Conservation (phyloP, 2,329 filamentous ascomycete species). For the Sclerotinia trifoliorum region DNA sequence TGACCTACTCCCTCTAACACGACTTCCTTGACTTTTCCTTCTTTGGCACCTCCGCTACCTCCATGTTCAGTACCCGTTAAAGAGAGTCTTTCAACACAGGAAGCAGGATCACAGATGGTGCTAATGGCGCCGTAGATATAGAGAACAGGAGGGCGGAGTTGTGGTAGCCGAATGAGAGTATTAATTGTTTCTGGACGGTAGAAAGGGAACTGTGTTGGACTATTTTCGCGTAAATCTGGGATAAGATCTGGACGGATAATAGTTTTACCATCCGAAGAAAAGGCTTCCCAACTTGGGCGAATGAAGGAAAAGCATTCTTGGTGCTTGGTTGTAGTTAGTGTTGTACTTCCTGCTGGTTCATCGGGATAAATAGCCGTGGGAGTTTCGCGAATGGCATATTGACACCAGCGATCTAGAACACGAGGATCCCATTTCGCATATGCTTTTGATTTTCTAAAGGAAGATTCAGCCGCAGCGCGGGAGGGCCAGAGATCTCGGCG, state of each 20-base stretch:
- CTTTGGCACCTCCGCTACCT: conserved; percentile 63
- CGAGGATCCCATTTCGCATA: conserved; percentile 80
- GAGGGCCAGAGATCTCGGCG: conserved; percentile 84
- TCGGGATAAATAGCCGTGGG: conserved; percentile 61
- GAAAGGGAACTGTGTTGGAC: conserved; percentile 48
- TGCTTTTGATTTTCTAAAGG: conserved; percentile 69
- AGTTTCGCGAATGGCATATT: conserved; percentile 71
- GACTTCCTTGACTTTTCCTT: conserved; percentile 66
- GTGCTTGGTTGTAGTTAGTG: conserved; percentile 78
- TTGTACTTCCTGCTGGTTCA: conserved; percentile 51
- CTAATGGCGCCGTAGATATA: conserved; percentile 67
- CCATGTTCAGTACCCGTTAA: conserved; percentile 64
- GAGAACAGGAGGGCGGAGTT: conserved; percentile 62
- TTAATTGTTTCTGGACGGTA: conserved; percentile 64
- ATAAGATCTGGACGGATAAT: conserved; percentile 36
- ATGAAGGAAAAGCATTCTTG: conserved; percentile 83
- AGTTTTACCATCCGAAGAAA: conserved; percentile 37
- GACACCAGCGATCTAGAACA: conserved; percentile 71
- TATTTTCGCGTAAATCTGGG: background rate
- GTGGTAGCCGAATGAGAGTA: conserved; percentile 56
- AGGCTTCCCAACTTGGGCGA: conserved; percentile 54
- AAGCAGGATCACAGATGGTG: conserved; percentile 51
- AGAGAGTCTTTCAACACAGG: conserved; percentile 58
- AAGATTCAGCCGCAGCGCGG: conserved; percentile 61
- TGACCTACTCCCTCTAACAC: conserved; percentile 69